Evolutionary conservation across 495 filamentous ascomycete species (phyloP).

Genomic region (Bacidia rubella): DNA sequence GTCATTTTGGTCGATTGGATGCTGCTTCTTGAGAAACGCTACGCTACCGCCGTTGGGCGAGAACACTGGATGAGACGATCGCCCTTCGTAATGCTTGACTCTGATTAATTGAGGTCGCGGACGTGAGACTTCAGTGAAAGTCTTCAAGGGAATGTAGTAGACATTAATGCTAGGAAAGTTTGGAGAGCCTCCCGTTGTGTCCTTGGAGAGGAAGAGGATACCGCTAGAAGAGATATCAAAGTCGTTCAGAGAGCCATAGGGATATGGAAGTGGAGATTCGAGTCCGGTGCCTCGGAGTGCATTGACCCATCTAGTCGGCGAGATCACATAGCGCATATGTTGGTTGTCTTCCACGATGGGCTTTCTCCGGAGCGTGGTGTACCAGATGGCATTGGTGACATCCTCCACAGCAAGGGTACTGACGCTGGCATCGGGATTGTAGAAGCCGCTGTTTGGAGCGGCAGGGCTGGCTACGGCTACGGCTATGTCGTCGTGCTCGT

Average conservation of each 20-base stretch:
- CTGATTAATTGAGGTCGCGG: constrained; percentile 8
- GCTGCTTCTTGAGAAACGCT: constrained; percentile 57
- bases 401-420: constrained; percentile 24
- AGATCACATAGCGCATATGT: background rate
- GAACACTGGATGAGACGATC: constrained; percentile 59
- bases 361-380: constrained; percentile 34
- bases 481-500: constrained; percentile 47
- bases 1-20: constrained; percentile 56
- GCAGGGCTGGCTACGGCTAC: constrained; percentile 51
- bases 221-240: constrained; percentile 41
- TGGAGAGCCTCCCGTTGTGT: constrained; percentile 51
- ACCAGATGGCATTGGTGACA: constrained; percentile 52
- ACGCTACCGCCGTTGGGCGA: constrained; percentile 59
- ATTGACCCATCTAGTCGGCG: constrained; percentile 26
- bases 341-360: background rate
- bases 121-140: constrained; percentile 32
- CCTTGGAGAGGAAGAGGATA: constrained; percentile 71
- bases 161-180: constrained; percentile 55
- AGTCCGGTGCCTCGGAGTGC: constrained; percentile 42
- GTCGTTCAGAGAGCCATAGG: constrained; percentile 41
- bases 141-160: constrained; percentile 45
- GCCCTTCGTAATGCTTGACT: constrained; percentile 40
- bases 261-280: constrained; percentile 43
- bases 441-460: constrained; percentile 41
- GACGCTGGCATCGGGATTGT: constrained; percentile 40